Evolutionary conservation across 331 rosid species (phyloP).

Genomic region (Erythrophleum ivorense): DNA sequence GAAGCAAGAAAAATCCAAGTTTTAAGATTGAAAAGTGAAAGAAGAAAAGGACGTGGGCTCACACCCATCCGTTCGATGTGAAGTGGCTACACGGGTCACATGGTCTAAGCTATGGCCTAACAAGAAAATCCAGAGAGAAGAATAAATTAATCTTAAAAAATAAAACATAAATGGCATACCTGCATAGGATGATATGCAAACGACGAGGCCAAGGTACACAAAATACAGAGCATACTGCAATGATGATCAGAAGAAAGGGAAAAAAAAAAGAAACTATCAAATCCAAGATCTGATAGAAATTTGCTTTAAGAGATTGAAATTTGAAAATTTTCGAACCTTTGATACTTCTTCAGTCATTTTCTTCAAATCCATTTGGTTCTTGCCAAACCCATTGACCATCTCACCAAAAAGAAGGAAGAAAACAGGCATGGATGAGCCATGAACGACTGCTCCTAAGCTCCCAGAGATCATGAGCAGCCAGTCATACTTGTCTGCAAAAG

Average conservation of each 20-base stretch:
- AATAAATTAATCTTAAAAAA: neutral
- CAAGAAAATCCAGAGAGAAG: neutral
- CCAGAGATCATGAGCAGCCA: slow-evolving; percentile 77
- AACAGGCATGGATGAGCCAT: slow-evolving; percentile 94
- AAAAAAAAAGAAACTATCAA: slow-evolving; percentile 12
- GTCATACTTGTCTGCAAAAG: slow-evolving; percentile 89
- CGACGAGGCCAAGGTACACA: slow-evolving; percentile 89
- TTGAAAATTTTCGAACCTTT: slow-evolving; percentile 53
- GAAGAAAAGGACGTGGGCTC: slow-evolving; percentile 49
- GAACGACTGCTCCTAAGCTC: slow-evolving; percentile 85
- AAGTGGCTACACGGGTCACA: neutral
- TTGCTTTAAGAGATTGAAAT: slow-evolving; percentile 11
- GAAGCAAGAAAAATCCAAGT: slow-evolving; percentile 29
- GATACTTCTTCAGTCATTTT: slow-evolving; percentile 94
- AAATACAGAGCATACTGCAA: slow-evolving; percentile 93
- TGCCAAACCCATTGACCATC: slow-evolving; percentile 96
- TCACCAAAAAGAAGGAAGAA: slow-evolving; percentile 93
- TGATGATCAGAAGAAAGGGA: neutral
- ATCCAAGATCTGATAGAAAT: slow-evolving; percentile 64
- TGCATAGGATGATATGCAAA: slow-evolving; percentile 90
- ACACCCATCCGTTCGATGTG: neutral
- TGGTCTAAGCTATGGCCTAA: slow-evolving; percentile 43
- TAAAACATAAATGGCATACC: slow-evolving; percentile 50
- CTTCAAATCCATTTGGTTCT: slow-evolving; percentile 78
- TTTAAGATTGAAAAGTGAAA: neutral